Base-by-base conservation (phyloP, 225 moss, liverwort and hornwort genomes). In the Physcomitrellopsis africana region DNA sequence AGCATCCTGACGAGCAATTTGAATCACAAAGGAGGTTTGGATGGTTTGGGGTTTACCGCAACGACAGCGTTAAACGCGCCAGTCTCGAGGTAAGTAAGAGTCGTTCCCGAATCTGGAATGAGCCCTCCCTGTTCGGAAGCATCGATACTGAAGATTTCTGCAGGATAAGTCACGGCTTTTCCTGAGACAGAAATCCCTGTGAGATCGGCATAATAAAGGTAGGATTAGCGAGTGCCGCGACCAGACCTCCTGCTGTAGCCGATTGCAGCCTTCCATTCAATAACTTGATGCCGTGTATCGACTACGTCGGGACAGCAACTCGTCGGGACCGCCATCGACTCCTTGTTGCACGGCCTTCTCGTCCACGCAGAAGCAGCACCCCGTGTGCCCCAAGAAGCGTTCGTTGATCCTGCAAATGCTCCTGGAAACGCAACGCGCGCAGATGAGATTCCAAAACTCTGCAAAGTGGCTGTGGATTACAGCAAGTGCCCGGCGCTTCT, bases 41-140 rank as follows among this genome's bases (percentile, higher is more conserved):
- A 69, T 63, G 17, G 22, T 49, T 9, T 23, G 13, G 32, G 32
- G 32, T 37, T 37, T 56, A 74, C 80, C 52, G 73, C 62, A 69
- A 89, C 51, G 64, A 91, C 77, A 8, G 83, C 75, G 27, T 72
- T 16, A 62, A 83, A 91, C 2, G 83, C 89, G 27, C 54, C 60
- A 6, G 54, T 61, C 44, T 81, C 75, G 26, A 91, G 77, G 41
- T 81, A 85, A 1, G 87, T 83, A 6, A 91, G 77, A 6, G 89
- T 85, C 11, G 89, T 91, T 57, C 91, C 91, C 0, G 85, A 87
- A 61, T 91, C 91, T 0, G 89, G 63, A 51, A 91, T 91, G 49
- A 85, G 75, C 1, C 91, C 91, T 0, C 91, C 89, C 19, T 72
- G 56, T 1, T 85, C 86, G 9, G 83, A 77, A 0, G 54, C 77